These are phyloP conservation scores for Fusarium sp. DNA, from an alignment of 2,329 filamentous ascomycete genomes.

Conservation along the genomic window DNA sequence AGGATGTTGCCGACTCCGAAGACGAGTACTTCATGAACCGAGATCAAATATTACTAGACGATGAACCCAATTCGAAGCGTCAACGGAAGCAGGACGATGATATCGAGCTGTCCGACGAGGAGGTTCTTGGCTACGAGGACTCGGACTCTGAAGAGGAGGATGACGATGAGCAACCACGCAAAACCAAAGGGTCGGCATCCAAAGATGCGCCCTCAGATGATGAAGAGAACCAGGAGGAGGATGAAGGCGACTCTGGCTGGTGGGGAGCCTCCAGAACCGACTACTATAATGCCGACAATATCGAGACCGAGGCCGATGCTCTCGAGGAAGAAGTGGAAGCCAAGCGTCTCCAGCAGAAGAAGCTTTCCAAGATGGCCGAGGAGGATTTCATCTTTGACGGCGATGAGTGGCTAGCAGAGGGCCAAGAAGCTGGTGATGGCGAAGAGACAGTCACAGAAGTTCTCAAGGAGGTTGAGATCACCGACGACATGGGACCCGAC, in stretches of 20 bases:
- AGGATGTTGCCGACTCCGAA: conserved; percentile 93
- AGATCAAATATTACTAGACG: conserved; percentile 89
- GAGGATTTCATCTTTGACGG: conserved; percentile 96
- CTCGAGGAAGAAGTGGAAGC: conserved; percentile 94
- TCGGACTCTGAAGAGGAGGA: conserved; percentile 65
- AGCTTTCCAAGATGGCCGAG: conserved; percentile 88
- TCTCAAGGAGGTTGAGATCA: conserved; percentile 86
- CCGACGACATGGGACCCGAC: conserved; percentile 81
- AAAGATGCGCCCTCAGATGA: conserved; percentile 62
- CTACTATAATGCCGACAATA: conserved; percentile 90
- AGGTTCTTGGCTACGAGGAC: conserved; percentile 68
- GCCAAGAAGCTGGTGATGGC: conserved; percentile 65
- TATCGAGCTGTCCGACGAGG: conserved; percentile 74
- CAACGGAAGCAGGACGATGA: conserved; percentile 81
- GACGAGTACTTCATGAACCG: conserved; percentile 92
- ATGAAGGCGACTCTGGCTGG: conserved; percentile 74
- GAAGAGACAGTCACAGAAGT: conserved; percentile 84
- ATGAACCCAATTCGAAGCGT: conserved; percentile 84
- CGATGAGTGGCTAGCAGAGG: conserved; percentile 81
- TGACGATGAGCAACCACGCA: conserved; percentile 55
- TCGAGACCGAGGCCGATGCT: conserved; percentile 77
- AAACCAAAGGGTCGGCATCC: conserved; percentile 50
- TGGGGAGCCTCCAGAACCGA: conserved; percentile 93
- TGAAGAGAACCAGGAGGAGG: conserved; percentile 68
- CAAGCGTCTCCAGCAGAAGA: conserved; percentile 89